phyloP scores from a whole-genome alignment of 148 eudicot species.

The Arbutus unedo region DNA sequence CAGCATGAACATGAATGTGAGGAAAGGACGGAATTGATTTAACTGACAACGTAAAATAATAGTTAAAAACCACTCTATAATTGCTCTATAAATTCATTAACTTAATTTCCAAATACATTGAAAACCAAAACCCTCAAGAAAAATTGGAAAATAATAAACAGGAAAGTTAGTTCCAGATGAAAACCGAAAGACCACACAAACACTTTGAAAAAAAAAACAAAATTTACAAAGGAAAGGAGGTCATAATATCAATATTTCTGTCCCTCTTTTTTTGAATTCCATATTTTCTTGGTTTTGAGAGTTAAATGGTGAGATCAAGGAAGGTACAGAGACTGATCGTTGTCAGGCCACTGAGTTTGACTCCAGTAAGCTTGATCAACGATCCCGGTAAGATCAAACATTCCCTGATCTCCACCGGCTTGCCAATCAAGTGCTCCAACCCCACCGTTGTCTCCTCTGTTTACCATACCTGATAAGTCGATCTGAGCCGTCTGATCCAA shows the following conservation, averaged over 20 bases:
- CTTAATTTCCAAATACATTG: slow-evolving; percentile 9
- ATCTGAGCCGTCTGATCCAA: slow-evolving; percentile 27
- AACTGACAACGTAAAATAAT: neutral
- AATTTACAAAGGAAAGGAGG: neutral
- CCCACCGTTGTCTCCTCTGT: slow-evolving; percentile 19
- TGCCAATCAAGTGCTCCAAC: slow-evolving; percentile 34
- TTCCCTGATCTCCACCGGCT: slow-evolving; percentile 25
- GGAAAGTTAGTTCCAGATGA: slow-evolving; percentile 9
- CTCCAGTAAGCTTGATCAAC: slow-evolving; percentile 44
- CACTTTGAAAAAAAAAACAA: neutral
- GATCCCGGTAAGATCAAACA: slow-evolving; percentile 37
- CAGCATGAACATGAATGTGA: neutral
- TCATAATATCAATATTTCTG: neutral
- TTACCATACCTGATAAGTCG: slow-evolving; percentile 19
- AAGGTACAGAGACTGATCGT: slow-evolving; percentile 24
- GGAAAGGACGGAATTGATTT: neutral
- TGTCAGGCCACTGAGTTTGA: slow-evolving; percentile 39
- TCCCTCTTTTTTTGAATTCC: neutral
- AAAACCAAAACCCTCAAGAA: neutral
- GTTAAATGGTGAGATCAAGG: slow-evolving; percentile 18
- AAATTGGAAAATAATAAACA: neutral
- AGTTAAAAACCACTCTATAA: neutral
- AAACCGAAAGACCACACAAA: neutral
- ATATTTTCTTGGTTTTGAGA: neutral
- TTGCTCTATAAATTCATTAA: slow-evolving; percentile 9